These are phyloP conservation scores for Fusarium stilboides DNA, from an alignment of 2,329 filamentous ascomycete species.

Conservation along the genomic window DNA sequence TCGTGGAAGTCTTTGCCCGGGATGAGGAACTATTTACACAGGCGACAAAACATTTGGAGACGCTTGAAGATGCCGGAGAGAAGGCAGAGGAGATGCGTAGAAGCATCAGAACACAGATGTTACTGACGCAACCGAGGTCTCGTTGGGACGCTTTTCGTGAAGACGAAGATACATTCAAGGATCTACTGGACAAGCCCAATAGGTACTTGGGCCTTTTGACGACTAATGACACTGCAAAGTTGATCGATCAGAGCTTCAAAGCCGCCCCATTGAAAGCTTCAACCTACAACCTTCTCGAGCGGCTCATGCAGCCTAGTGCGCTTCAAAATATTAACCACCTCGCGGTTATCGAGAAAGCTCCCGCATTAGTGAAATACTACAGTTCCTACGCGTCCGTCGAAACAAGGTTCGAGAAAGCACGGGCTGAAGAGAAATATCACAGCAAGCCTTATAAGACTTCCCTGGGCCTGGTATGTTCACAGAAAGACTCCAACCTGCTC, in stretches of 20 bases:
- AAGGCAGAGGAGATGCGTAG: not conserved
- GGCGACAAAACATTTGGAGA: conserved; percentile 4
- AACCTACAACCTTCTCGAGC: conserved; percentile 5
- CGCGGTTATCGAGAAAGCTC: conserved; percentile 1
- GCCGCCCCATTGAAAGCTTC: not conserved
- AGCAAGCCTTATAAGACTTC: not conserved
- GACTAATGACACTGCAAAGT: not conserved
- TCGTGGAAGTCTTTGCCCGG: conserved; percentile 26
- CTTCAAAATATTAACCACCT: conserved; percentile 4
- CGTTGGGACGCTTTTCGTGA: not conserved
- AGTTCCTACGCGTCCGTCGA: conserved; percentile 11
- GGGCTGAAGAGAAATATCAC: fast-evolving
- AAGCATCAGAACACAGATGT: conserved; percentile 29
- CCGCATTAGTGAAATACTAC: conserved; percentile 17
- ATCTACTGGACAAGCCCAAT: not conserved
- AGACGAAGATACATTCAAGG: conserved; percentile 1
- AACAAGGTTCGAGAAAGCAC: not conserved
- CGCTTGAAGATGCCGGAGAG: not conserved
- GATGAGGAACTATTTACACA: conserved; percentile 19
- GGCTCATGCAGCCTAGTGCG: conserved; percentile 12
- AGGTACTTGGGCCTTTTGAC: conserved; percentile 14
- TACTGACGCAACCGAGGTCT: conserved; percentile 24
- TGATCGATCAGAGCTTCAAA: conserved; percentile 13
- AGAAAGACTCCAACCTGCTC: conserved; percentile 23
- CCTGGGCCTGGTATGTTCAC: conserved; percentile 24